A percentile compares a stretch with the other conserved stretches of the same genome.
Evolutionary conservation across 129 eudicot species (phyloP).

Genomic region (Glebionis coronaria): DNA sequence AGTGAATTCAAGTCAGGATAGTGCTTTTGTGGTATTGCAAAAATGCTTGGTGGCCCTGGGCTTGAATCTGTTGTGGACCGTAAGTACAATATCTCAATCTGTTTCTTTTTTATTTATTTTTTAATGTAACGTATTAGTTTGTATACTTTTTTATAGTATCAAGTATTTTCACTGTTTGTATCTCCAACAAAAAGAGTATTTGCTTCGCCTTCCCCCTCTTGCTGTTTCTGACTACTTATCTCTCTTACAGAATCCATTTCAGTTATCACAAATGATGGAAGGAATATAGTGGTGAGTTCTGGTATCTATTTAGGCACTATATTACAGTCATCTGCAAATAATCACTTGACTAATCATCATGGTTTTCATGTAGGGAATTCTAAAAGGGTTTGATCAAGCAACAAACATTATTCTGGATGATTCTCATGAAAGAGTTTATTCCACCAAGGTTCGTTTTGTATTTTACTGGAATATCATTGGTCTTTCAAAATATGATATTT

Average conservation of each 20-base stretch:
- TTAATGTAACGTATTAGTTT: neutral
- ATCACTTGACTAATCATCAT: constrained; percentile 5
- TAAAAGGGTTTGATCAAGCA: constrained; percentile 90
- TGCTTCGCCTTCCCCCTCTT: neutral
- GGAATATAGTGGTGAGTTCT: constrained; percentile 74
- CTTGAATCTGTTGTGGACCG: constrained; percentile 57
- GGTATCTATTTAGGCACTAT: neutral
- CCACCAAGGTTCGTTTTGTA: constrained; percentile 31
- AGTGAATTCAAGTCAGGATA: constrained; percentile 10
- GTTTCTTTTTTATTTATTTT: neutral
- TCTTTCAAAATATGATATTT: neutral
- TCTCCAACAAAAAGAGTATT: neutral
- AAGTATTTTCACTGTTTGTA: no score
- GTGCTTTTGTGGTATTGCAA: constrained; percentile 14
- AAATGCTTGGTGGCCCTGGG: constrained; percentile 49
- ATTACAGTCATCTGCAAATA: neutral
- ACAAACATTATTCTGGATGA: constrained; percentile 89
- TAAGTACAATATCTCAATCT: constrained; percentile 22
- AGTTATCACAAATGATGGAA: constrained; percentile 79
- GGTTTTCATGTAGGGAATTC: constrained; percentile 46
- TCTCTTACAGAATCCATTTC: constrained; percentile 47
- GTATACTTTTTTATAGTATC: neutral
- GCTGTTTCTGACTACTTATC: neutral
- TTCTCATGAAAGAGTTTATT: constrained; percentile 82
- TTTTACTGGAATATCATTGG: neutral